Evolutionary conservation across 192 early-diverging fungal species (phyloP).

Genomic region (Coemansia sp.): DNA sequence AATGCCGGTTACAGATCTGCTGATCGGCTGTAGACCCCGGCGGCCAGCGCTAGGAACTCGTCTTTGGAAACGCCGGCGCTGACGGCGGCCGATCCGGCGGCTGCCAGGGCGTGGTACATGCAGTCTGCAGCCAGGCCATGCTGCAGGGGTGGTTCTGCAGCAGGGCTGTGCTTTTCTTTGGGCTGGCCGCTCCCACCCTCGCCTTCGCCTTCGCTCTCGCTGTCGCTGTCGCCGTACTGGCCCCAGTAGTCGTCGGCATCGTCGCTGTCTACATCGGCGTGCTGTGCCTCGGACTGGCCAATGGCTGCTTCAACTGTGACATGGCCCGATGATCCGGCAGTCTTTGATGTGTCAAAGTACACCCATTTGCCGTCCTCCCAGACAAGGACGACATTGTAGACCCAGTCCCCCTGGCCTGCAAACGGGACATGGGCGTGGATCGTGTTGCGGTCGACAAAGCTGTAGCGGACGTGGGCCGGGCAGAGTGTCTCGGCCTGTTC

Average conservation of each 20-base stretch:
- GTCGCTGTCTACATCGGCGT: neutral
- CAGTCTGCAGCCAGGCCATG: constrained; percentile 16
- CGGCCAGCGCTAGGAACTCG: too few relatives aligned
- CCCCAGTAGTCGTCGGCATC: constrained; percentile 26
- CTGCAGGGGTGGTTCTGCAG: neutral
- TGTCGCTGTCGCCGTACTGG: constrained; percentile 2
- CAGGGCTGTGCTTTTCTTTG: neutral
- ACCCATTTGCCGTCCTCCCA: constrained; percentile 17
- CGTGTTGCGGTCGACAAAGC: neutral
- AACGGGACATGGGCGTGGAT: constrained; percentile 26
- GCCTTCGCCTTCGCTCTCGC: neutral
- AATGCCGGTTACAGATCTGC: too few relatives aligned
- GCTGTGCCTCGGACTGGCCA: neutral
- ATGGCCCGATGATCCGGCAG: neutral
- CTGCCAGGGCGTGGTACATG: too few relatives aligned
- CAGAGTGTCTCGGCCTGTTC: constrained; percentile 22
- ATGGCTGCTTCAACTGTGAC: neutral
- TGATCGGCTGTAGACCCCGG: too few relatives aligned
- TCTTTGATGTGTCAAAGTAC: constrained; percentile 13
- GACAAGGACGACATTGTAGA: constrained; percentile 13
- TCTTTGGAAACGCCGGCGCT: too few relatives aligned
- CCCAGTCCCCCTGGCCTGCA: too few relatives aligned
- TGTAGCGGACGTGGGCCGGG: constrained; percentile 7
- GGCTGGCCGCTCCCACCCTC: neutral
- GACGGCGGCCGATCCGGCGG: too few relatives aligned